Conservation (phyloP, 1,139 yeast species). For the Debaryomyces nepalensis region DNA sequence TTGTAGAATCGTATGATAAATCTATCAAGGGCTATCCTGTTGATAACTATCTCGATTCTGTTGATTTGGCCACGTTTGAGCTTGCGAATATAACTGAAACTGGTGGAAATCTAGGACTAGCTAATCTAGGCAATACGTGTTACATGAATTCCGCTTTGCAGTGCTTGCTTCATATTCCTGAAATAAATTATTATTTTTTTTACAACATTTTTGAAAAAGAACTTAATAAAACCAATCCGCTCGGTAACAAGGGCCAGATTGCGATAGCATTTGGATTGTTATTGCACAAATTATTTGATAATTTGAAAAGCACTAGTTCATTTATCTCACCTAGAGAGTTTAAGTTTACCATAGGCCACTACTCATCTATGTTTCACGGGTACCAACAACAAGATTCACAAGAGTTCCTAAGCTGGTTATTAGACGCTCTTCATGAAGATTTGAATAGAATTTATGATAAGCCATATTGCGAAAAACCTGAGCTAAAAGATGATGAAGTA, state of each 20-base stretch:
- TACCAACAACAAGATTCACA: slow-evolving; percentile 96
- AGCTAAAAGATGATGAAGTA: slow-evolving; percentile 64
- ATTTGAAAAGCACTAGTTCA: slow-evolving; percentile 16
- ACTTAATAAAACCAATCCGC: slow-evolving; percentile 69
- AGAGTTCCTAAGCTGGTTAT: slow-evolving; percentile 84
- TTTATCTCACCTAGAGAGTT: slow-evolving; percentile 69
- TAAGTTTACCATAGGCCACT: slow-evolving; percentile 77
- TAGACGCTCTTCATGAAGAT: slow-evolving; percentile 95
- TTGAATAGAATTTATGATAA: slow-evolving; percentile 79
- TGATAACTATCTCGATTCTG: slow-evolving; percentile 28
- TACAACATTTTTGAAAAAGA: slow-evolving; percentile 67
- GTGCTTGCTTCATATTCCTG: slow-evolving; percentile 87
- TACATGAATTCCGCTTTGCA: slow-evolving; percentile 97
- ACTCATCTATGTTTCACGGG: slow-evolving; percentile 82
- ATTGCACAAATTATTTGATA: slow-evolving; percentile 59
- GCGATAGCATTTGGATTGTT: slow-evolving; percentile 76
- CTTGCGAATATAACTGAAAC: slow-evolving; percentile 19
- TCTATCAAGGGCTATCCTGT: slow-evolving; percentile 31
- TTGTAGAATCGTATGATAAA: slow-evolving; percentile 38
- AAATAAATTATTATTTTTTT: slow-evolving; percentile 73
- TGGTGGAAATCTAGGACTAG: slow-evolving; percentile 61
- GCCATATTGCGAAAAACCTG: slow-evolving; percentile 91
- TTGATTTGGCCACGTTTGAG: slow-evolving; percentile 25
- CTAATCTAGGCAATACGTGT: slow-evolving; percentile 90
- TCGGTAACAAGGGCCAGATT: slow-evolving; percentile 82